A percentile compares a stretch with the other conserved stretches of the same genome.
These are phyloP conservation scores for Lactarius vividus DNA, from an alignment of 768 basidiomycete species.

Conservation along the genomic window DNA sequence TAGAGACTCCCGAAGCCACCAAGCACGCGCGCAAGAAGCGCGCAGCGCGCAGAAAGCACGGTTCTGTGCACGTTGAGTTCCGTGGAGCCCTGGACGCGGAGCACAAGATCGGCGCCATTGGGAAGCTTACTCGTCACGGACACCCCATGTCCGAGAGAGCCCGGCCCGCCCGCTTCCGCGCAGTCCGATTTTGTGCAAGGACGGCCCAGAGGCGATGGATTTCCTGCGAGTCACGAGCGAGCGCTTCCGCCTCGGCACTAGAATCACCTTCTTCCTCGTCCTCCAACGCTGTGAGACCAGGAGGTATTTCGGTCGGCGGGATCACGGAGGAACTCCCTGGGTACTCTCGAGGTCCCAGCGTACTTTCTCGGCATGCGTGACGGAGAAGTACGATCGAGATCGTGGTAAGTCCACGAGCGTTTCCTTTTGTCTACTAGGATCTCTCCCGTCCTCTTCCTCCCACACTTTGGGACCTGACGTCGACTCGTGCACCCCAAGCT, in stretches of 20 bases:
- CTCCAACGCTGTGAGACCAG: neutral
- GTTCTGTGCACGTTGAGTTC: conserved; percentile 61
- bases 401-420: conserved; percentile 60
- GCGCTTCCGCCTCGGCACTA: conserved; percentile 18
- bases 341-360: conserved; percentile 17
- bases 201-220: conserved; percentile 31
- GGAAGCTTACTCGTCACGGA: conserved; percentile 26
- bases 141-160: conserved; percentile 10
- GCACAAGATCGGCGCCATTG: conserved; percentile 62
- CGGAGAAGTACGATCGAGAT: conserved; percentile 57
- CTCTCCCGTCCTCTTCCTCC: conserved; percentile 15
- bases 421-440: conserved; percentile 37
- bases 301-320: neutral
- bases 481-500: neutral
- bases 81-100: conserved; percentile 43
- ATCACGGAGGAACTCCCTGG: neutral
- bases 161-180: conserved; percentile 2
- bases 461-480: neutral
- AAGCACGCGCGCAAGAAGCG: conserved; percentile 45
- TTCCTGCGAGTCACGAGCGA: conserved; percentile 39
- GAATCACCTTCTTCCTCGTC: conserved; percentile 34
- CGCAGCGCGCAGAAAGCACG: conserved; percentile 61
- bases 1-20: conserved; percentile 30
- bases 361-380: conserved; percentile 25
- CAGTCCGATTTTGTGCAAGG: conserved; percentile 21